phyloP scores from a whole-genome alignment of 148 eudicot species.

The Tetragonia tetragonoides region DNA sequence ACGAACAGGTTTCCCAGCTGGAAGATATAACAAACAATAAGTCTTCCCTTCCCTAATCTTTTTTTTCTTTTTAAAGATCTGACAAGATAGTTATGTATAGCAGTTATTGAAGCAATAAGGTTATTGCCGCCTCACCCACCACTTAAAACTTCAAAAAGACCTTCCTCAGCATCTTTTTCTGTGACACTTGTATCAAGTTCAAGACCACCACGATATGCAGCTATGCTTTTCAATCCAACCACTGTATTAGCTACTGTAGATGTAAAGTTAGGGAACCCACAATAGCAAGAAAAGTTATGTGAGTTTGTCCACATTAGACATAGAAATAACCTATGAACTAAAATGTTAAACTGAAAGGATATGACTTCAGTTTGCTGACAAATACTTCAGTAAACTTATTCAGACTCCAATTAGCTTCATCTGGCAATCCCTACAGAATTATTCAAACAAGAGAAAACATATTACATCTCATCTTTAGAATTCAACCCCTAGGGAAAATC shows the following conservation, averaged over 20 bases:
- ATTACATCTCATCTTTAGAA: background rate
- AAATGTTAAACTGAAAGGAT: conserved; percentile 50
- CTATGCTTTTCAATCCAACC: conserved; percentile 88
- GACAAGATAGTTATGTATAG: background rate
- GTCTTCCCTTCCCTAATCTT: background rate
- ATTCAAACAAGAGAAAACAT: background rate
- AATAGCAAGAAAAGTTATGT: background rate
- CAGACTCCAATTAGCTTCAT: conserved; percentile 68
- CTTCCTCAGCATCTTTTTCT: conserved; percentile 66
- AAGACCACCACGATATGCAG: conserved; percentile 96
- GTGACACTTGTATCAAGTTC: conserved; percentile 74
- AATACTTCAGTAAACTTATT: conserved; percentile 61
- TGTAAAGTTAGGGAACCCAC: conserved; percentile 45
- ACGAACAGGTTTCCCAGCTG: conserved; percentile 71
- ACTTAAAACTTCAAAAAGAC: conserved; percentile 64
- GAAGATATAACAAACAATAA: conserved; percentile 30
- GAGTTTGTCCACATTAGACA: background rate
- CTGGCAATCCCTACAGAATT: conserved; percentile 41
- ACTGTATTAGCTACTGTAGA: conserved; percentile 57
- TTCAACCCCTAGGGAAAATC: background rate
- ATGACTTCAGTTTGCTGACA: conserved; percentile 62
- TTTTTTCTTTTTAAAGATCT: background rate
- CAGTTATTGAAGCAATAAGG: conserved; percentile 1
- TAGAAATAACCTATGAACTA: background rate
- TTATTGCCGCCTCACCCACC: conserved; percentile 42